Evolutionary conservation across 176 grass and related monocot species (phyloP).

Genomic region (Avena insularis): DNA sequence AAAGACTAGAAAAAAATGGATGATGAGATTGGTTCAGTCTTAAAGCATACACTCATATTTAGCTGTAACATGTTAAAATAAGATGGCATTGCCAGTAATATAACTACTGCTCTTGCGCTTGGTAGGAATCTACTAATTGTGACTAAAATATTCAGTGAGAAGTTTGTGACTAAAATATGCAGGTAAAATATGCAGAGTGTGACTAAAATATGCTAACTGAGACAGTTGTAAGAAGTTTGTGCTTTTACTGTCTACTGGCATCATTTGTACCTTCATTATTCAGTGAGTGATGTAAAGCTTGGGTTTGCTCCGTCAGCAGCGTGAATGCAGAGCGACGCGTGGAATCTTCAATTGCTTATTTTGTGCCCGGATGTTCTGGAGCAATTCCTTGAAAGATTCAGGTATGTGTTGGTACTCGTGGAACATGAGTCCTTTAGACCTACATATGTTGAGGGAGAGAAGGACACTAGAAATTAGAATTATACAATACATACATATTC

Average conservation of each 20-base stretch:
- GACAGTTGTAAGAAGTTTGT: not conserved
- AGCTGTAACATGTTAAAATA: too few relatives aligned
- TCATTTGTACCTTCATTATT: not conserved
- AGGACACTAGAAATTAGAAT: not conserved
- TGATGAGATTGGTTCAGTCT: too few relatives aligned
- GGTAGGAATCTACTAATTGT: too few relatives aligned
- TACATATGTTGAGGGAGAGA: constrained; percentile 2
- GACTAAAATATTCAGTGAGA: not conserved
- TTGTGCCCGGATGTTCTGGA: not conserved
- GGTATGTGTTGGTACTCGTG: not conserved
- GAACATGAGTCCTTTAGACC: constrained; percentile 7
- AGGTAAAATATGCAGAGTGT: too few relatives aligned
- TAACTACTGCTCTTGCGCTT: too few relatives aligned
- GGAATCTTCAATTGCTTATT: not conserved
- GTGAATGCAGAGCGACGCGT: not conserved
- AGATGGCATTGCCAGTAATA: too few relatives aligned
- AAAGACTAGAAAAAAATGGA: too few relatives aligned
- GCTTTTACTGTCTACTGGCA: not conserved
- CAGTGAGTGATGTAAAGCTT: not conserved
- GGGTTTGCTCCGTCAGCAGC: not conserved
- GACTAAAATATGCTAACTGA: not conserved
- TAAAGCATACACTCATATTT: too few relatives aligned
- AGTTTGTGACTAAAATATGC: not conserved
- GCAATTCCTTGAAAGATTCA: not conserved
- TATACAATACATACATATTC: not conserved